Evolutionary conservation across 2,329 filamentous ascomycete species (phyloP), one percentile per base, ranked within the genome.

Genomic region (Colletotrichum liaoningense): DNA sequence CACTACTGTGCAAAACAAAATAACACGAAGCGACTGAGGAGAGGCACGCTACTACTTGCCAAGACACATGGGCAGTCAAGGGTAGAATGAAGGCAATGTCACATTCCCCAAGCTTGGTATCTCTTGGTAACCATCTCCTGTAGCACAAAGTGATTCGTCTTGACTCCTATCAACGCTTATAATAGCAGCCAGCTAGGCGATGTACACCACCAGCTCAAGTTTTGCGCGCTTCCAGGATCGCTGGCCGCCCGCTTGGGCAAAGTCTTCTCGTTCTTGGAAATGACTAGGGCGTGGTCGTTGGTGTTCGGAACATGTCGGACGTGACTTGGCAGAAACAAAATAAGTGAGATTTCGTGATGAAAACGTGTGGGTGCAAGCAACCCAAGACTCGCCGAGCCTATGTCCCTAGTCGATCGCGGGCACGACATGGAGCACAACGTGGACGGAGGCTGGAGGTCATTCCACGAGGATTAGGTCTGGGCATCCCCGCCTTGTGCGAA

Each of bases 261-360:
- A n/a, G 22, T 55, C 12, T 46, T 49, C 42, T 49, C 19, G 9
- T 49, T 33, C 33, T n/a, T 54, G 66, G 66, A 38, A 26, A 28
- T 42, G n/a, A 19, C 38, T 28, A 60, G 42, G 42, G 42, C 5
- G 14, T 12, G n/a, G 54, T 71, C 60, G 33, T 71, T 60, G 62
- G 38, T 69, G 68, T 69, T 70, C 71, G 67, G 71, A 57, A 62
- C 33, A 71, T 73, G 62, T 73, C 71, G 71, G 67, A 19, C 56
- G 22, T 73, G 60, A 28, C 71, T 73, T 71, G 67, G 67, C 67
- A 54, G 38, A 22, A 24, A 38, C 33, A 42, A 58, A n/a, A 35
- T 22, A 7, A 59, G 26, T 60, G 12, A 49, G n/a, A 60, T 52
- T 38, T 24, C 22, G 30, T 30, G 28, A 35, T 49, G 38, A 57